These are phyloP conservation scores for Ceratobasidium sp. DNA, from an alignment of 1,284 basidiomycete genomes.

Conservation along the genomic window DNA sequence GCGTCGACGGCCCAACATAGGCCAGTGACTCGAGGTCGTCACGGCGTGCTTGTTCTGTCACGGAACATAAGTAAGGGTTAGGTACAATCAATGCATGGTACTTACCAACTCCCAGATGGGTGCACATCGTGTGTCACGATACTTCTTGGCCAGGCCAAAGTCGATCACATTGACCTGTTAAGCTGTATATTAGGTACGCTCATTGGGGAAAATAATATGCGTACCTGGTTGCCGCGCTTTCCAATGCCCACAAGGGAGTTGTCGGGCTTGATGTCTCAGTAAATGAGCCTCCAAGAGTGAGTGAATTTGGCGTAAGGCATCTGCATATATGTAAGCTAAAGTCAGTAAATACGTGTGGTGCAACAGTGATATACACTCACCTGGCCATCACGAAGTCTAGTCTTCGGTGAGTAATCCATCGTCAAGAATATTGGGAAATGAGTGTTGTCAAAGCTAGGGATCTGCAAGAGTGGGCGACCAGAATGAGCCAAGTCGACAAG, in stretches of 20 bases:
- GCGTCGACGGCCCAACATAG: constrained; percentile 66
- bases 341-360: too few species aligned
- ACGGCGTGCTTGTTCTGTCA: constrained; percentile 85
- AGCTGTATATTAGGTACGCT: neutral
- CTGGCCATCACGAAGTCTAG: neutral
- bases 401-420: neutral
- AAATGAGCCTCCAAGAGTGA: constrained; percentile 9
- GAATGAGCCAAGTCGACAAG: neutral
- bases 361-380: neutral
- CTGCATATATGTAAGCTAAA: neutral
- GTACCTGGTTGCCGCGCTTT: constrained; percentile 88
- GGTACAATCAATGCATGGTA: constrained; percentile 9
- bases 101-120: constrained; percentile 87
- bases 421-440: neutral
- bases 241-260: constrained; percentile 51
- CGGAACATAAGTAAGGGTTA: neutral
- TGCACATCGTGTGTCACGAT: constrained; percentile 99
- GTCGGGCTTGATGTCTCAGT: constrained; percentile 27
- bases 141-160: constrained; percentile 99
- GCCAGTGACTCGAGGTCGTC: constrained; percentile 97
- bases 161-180: constrained; percentile 92
- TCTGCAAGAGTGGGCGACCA: neutral
- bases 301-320: constrained; percentile 84
- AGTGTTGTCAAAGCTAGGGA: neutral
- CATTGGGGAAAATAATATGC: constrained; percentile 77